A percentile compares a stretch with the other conserved stretches of the same genome.
These are phyloP conservation scores for Colletotrichum costaricense DNA, from an alignment of 2,329 filamentous ascomycete genomes.

Conservation along the genomic window DNA sequence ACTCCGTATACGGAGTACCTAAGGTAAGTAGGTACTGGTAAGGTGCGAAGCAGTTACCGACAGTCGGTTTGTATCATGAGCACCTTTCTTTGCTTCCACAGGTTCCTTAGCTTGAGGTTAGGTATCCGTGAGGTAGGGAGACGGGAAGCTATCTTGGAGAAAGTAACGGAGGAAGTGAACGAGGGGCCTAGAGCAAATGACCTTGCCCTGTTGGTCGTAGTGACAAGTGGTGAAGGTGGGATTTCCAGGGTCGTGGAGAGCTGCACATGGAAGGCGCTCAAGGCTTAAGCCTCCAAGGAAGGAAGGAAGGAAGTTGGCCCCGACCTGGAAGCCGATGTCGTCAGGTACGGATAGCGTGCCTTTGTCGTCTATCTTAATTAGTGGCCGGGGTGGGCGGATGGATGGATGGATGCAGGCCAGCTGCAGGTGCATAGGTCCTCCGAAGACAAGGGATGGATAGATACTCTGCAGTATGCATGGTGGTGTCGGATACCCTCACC, in stretches of 20 bases:
- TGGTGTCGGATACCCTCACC: too few species aligned
- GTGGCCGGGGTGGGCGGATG: background rate
- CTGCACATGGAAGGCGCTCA: conserved; percentile 3
- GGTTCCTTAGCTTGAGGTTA: background rate
- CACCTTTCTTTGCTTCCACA: background rate
- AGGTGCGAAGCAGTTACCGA: background rate
- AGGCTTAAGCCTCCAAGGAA: background rate
- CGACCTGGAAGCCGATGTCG: background rate
- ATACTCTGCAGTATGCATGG: background rate
- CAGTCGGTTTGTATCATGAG: background rate
- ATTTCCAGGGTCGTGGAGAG: conserved; percentile 24
- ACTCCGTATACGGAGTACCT: too few species aligned
- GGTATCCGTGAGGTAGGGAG: too few species aligned
- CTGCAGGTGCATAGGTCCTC: background rate
- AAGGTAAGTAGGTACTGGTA: background rate
- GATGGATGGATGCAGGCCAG: background rate
- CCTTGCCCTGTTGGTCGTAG: conserved; percentile 3
- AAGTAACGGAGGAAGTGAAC: background rate
- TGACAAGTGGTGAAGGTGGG: background rate
- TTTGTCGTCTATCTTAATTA: background rate
- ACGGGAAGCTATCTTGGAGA: background rate
- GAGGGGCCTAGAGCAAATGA: background rate
- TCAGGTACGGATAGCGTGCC: background rate
- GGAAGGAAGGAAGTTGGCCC: background rate
- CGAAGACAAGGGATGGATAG: background rate